A percentile compares a stretch with the other conserved stretches of the same genome.
Conservation (phyloP, 2,329 filamentous ascomycete species). For the Trichoderma citrinoviride region DNA sequence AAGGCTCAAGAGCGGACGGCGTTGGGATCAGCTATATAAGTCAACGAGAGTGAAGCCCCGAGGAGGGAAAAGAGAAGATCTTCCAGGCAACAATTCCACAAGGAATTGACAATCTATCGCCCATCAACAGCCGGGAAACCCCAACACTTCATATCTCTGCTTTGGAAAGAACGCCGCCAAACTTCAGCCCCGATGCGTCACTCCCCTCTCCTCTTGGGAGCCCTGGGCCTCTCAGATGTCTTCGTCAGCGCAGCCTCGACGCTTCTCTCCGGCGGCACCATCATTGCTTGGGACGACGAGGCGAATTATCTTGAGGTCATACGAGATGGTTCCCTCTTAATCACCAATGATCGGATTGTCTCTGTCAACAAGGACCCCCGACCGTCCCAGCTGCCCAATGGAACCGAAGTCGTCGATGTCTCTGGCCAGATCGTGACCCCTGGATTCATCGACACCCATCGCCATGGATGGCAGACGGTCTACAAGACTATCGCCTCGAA, state of each 20-base stretch:
- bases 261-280: conserved; percentile 38
- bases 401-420: conserved; percentile 46
- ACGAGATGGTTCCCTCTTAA: conserved; percentile 41
- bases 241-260: conserved; percentile 4
- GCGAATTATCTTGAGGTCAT: conserved; percentile 38
- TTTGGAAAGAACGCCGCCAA: neutral
- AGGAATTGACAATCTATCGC: neutral
- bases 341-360: conserved; percentile 39
- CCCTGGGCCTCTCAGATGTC: neutral
- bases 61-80: neutral
- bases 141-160: no score
- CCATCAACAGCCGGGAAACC: no score
- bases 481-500: conserved; percentile 53
- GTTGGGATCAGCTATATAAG: neutral
- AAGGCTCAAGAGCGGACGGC: neutral
- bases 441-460: conserved; percentile 57
- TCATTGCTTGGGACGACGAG: conserved; percentile 40
- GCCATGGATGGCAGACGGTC: conserved; percentile 55
- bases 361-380: conserved; percentile 32
- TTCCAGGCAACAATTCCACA: no score
- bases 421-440: conserved; percentile 51
- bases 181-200: neutral
- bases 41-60: neutral
- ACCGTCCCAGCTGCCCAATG: neutral
- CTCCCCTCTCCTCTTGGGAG: neutral